A percentile compares a stretch with the other conserved stretches of the same genome.
Evolutionary conservation across 805 yeast species (phyloP).

Genomic region (Candida caryicola): DNA sequence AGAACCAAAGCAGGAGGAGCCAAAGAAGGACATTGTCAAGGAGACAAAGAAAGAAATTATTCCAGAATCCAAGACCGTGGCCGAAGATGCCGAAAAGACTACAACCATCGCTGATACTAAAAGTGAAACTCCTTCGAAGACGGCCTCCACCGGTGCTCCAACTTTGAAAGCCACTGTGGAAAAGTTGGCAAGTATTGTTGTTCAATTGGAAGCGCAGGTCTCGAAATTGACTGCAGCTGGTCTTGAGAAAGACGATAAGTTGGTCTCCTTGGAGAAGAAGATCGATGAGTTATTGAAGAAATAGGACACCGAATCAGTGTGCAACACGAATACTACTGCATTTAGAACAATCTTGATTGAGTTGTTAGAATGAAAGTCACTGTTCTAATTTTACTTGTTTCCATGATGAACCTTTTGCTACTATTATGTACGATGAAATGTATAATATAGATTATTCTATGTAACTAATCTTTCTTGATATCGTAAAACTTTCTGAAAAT

Average conservation of each 20-base stretch:
- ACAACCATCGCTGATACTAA: constrained; percentile 9
- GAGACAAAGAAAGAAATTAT: background rate
- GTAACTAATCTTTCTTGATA: constrained; percentile 14
- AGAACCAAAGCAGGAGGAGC: constrained; percentile 14
- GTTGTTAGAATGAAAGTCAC: background rate
- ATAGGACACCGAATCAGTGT: no score
- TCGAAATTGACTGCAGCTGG: constrained; percentile 50
- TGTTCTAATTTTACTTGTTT: constrained; percentile 1
- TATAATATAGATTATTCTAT: background rate
- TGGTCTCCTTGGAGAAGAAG: constrained; percentile 57
- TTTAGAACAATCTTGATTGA: background rate
- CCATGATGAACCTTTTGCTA: background rate
- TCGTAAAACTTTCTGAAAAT: constrained; percentile 77
- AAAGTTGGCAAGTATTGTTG: constrained; percentile 57
- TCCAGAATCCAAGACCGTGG: constrained; percentile 16
- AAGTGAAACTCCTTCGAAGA: constrained; percentile 15
- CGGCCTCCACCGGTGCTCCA: constrained; percentile 39
- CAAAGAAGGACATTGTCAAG: constrained; percentile 16
- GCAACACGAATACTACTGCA: no score
- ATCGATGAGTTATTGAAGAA: constrained; percentile 52
- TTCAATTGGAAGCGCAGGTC: constrained; percentile 55
- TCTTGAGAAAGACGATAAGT: constrained; percentile 62
- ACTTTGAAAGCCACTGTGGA: constrained; percentile 73
- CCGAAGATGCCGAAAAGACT: constrained; percentile 4
- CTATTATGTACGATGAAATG: background rate